phyloP scores from a whole-genome alignment of 345 rosid genomes.

The Erodium maritimum region DNA sequence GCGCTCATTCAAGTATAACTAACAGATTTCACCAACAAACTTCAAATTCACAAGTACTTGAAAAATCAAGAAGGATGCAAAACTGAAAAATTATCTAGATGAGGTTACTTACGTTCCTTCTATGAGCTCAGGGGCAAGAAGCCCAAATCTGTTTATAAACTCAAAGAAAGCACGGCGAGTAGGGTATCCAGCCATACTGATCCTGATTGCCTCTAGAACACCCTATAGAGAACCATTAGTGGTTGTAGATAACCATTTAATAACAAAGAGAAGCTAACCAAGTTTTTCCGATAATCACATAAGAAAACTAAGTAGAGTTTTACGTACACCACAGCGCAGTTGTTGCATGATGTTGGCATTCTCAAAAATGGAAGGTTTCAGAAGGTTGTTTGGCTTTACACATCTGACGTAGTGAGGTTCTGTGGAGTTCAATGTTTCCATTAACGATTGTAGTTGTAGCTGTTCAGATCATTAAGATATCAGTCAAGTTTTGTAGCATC shows the following conservation, averaged over 20 bases:
- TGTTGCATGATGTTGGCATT: conserved; percentile 95
- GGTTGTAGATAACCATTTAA: neutral
- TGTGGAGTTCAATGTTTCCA: conserved; percentile 90
- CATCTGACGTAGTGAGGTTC: conserved; percentile 97
- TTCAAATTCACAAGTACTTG: neutral
- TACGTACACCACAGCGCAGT: conserved; percentile 88
- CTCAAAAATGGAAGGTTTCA: conserved; percentile 90
- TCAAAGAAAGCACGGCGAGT: conserved; percentile 93
- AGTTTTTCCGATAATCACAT: conserved; percentile 1
- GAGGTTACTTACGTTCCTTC: conserved; percentile 66
- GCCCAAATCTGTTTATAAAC: conserved; percentile 79
- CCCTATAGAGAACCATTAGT: conserved; percentile 40
- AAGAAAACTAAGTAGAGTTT: conserved; percentile 3
- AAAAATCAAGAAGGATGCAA: neutral
- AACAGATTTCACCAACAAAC: neutral
- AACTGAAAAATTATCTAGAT: neutral
- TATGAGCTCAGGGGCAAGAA: conserved; percentile 51
- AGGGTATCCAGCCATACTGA: conserved; percentile 96
- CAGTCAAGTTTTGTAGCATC: conserved; percentile 5
- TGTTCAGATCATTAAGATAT: conserved; percentile 24
- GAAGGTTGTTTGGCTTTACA: conserved; percentile 87
- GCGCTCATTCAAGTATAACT: neutral
- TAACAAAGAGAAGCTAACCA: conserved; percentile 9
- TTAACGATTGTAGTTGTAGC: conserved; percentile 76
- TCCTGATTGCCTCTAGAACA: conserved; percentile 79